phyloP scores from a whole-genome alignment of 441 rosid genomes.

The Pelargonium australe region DNA sequence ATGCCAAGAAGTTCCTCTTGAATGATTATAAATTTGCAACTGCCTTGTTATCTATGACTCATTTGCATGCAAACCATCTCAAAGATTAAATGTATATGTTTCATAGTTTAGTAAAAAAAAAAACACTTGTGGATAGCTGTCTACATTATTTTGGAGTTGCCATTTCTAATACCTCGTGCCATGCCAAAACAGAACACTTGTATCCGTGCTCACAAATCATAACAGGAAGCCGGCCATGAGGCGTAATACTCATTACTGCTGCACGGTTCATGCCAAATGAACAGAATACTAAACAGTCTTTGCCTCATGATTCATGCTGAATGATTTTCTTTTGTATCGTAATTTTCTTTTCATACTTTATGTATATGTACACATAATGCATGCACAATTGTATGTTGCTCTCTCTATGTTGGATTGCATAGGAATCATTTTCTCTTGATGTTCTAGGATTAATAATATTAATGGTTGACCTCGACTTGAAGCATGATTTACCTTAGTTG shows the following conservation, averaged over 20 bases:
- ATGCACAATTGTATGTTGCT: background rate
- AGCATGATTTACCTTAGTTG: background rate
- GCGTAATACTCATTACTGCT: background rate
- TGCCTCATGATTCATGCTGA: background rate
- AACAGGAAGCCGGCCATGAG: background rate
- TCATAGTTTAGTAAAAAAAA: background rate
- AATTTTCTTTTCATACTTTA: too few relatives aligned
- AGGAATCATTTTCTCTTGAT: background rate
- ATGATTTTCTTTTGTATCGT: background rate
- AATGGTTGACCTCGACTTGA: background rate
- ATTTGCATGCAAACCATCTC: too few relatives aligned
- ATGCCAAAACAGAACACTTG: background rate
- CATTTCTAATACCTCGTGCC: slow-evolving; percentile 1
- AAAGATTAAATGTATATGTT: background rate
- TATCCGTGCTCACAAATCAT: background rate
- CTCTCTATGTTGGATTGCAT: background rate
- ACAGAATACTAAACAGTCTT: background rate
- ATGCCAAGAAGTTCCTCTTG: background rate
- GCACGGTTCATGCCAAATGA: background rate
- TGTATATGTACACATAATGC: background rate
- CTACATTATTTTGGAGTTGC: background rate
- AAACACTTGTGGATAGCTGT: background rate
- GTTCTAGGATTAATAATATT: background rate
- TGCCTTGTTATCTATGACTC: background rate
- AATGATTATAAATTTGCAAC: background rate